Evolutionary conservation across 1,284 basidiomycete species (phyloP), one percentile per base, ranked within the genome.

Genomic region (Pseudozyma sp.): DNA sequence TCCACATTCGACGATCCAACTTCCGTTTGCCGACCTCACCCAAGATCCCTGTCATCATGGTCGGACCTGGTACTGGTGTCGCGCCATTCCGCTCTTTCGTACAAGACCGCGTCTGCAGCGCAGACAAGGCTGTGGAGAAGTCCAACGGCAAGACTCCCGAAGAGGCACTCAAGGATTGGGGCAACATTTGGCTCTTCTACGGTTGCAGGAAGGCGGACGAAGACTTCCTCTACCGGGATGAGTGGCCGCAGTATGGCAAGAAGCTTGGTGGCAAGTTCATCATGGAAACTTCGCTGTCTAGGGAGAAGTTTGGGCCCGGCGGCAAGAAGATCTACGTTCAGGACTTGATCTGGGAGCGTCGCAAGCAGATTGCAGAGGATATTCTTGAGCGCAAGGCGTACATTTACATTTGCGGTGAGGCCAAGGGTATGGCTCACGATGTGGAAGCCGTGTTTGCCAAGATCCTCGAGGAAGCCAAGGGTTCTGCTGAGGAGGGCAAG

Each of bases 1-100:
- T 99, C 66, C 96, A 99, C 85, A 93, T 98, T 61, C 90, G 97
- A 67, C 90, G 97, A 57, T 96, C 94, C 25, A 98, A 95, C 12
- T 99, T 99, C 91, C 89, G 96, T 59, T 87, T 99, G 64, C 96
- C 96, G 6, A 98, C 96, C 14, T 94, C 93, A 85, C 96, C 96
- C 57, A 97, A 97, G 89, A 95, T 94, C 68, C 96, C 96, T 3
- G 92, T 99, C 63, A 95, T 99, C 86, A 98, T 99, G 96, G 90
- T 99, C 84, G 96, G 96, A 58, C 96, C 96, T 64, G 96, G 96
- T 61, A 98, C 95, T 69, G 94, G 95, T 59, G 94, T 99, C 57
- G 96, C 96, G 39, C 96, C 96, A 16, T 99, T 99, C 93, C 92
- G 96, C 68, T 95, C 95, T 1, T 99, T 99, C 85, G 90, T 99